A percentile compares a stretch with the other conserved stretches of the same genome.
Evolutionary conservation across 257 asterid species (phyloP).

Genomic region (Lycium ferocissimum): DNA sequence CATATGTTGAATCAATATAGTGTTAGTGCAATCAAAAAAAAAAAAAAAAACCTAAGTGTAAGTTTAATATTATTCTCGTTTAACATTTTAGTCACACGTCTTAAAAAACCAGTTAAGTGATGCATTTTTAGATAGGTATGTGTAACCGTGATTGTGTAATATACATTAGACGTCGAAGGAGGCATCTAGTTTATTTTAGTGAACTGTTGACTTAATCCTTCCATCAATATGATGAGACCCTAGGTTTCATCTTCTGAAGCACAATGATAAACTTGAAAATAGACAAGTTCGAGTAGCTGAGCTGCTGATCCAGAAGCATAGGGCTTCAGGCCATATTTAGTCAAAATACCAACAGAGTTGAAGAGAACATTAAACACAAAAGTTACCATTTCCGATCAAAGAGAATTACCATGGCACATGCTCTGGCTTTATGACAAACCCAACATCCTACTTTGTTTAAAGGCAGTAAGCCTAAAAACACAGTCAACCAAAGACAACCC

Average conservation of each 20-base stretch:
- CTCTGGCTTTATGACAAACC: neutral
- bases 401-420: neutral
- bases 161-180: conserved; percentile 3
- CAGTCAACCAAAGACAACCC: conserved; percentile 10
- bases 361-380: conserved; percentile 13
- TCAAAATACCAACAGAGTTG: neutral
- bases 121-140: neutral
- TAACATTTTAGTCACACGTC: neutral
- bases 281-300: conserved; percentile 22
- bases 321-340: neutral
- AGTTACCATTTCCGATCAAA: conserved; percentile 22
- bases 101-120: conserved; percentile 7
- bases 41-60: neutral
- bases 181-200: neutral
- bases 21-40: neutral
- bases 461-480: neutral
- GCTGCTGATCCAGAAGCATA: conserved; percentile 15
- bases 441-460: neutral
- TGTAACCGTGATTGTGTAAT: neutral
- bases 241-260: neutral
- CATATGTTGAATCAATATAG: neutral
- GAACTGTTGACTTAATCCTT: neutral
- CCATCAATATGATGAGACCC: conserved; percentile 10
- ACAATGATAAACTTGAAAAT: conserved; percentile 7
- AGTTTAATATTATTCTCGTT: conserved; percentile 4